Percentiles rank a stretch among this genome's conserved stretches.
Evolutionary conservation across 2,329 filamentous ascomycete species (phyloP).

Genomic region (Botryosphaeria dothidea): DNA sequence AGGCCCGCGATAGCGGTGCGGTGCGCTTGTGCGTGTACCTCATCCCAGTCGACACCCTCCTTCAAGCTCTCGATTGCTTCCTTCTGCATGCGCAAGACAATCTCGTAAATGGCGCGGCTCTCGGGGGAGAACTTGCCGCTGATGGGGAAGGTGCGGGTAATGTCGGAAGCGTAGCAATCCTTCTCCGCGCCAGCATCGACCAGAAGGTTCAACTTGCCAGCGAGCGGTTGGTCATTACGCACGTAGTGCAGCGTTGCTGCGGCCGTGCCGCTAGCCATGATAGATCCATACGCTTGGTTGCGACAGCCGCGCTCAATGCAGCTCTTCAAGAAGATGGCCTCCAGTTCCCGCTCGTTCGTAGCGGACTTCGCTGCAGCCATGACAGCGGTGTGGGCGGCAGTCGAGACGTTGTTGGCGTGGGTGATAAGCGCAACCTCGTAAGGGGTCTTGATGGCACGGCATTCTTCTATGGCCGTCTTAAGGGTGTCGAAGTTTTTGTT

Average conservation of each 20-base stretch:
- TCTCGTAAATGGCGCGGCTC: constrained; percentile 65
- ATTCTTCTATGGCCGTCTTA: constrained; percentile 72
- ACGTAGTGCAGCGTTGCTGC: constrained; percentile 67
- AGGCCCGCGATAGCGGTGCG: constrained; percentile 80
- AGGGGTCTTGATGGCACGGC: constrained; percentile 79
- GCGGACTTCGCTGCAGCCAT: constrained; percentile 63
- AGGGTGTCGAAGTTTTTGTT: constrained; percentile 59
- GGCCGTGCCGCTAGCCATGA: constrained; percentile 77
- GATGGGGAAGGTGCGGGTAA: constrained; percentile 87
- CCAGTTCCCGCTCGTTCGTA: constrained; percentile 78
- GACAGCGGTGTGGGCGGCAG: constrained; percentile 73
- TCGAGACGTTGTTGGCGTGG: constrained; percentile 77
- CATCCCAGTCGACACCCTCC: constrained; percentile 76
- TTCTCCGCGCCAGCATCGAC: constrained; percentile 74
- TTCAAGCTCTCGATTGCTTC: constrained; percentile 73
- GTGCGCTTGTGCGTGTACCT: constrained; percentile 79
- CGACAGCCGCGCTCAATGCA: constrained; percentile 75
- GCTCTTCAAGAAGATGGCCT: constrained; percentile 74
- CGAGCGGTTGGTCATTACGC: constrained; percentile 67
- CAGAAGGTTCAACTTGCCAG: constrained; percentile 71
- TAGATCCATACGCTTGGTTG: constrained; percentile 85
- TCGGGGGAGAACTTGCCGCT: constrained; percentile 53
- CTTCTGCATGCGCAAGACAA: constrained; percentile 85
- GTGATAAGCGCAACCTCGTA: constrained; percentile 83
- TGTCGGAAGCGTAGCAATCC: constrained; percentile 55